A percentile compares a stretch with the other conserved stretches of the same genome.
These are phyloP conservation scores for Colletotrichum spinosum DNA, from an alignment of 2,329 filamentous ascomycete species.

Conservation along the genomic window DNA sequence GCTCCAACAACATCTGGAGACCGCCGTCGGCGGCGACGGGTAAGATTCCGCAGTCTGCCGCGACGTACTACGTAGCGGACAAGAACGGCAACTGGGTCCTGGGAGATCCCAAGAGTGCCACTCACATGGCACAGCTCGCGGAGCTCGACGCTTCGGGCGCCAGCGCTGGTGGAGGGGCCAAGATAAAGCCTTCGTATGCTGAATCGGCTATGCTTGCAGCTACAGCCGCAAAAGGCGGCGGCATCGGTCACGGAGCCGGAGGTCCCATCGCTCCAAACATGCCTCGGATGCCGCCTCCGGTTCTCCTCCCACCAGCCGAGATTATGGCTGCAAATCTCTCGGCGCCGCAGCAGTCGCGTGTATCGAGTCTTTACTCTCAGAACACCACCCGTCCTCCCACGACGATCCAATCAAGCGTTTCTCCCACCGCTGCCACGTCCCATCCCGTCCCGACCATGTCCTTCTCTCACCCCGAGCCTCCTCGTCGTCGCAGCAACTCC, in stretches of 20 bases:
- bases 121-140: slow-evolving; percentile 40
- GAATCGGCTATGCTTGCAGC: slow-evolving; percentile 35
- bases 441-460: slow-evolving; percentile 41
- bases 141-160: slow-evolving; percentile 41
- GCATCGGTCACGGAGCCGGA: slow-evolving; percentile 37
- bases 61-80: slow-evolving; percentile 63
- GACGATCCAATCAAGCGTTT: slow-evolving; percentile 34
- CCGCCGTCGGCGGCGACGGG: slow-evolving; percentile 52
- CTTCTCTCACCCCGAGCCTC: slow-evolving; percentile 38
- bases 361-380: slow-evolving; percentile 53
- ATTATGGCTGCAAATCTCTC: slow-evolving; percentile 40
- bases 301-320: slow-evolving; percentile 45
- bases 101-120: slow-evolving; percentile 49
- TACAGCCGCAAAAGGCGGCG: slow-evolving; percentile 38
- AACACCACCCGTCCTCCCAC: slow-evolving; percentile 41
- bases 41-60: slow-evolving; percentile 55
- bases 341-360: slow-evolving; percentile 40
- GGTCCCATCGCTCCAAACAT: slow-evolving; percentile 29
- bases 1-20: slow-evolving; percentile 61
- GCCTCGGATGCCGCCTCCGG: slow-evolving; percentile 27
- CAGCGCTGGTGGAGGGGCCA: slow-evolving; percentile 33
- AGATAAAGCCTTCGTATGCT: slow-evolving; percentile 32
- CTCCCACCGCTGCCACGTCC: slow-evolving; percentile 30
- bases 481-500: slow-evolving; percentile 36
- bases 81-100: slow-evolving; percentile 66